Evolutionary conservation across 148 eudicot species (phyloP).

Genomic region (Agrostemma githago): DNA sequence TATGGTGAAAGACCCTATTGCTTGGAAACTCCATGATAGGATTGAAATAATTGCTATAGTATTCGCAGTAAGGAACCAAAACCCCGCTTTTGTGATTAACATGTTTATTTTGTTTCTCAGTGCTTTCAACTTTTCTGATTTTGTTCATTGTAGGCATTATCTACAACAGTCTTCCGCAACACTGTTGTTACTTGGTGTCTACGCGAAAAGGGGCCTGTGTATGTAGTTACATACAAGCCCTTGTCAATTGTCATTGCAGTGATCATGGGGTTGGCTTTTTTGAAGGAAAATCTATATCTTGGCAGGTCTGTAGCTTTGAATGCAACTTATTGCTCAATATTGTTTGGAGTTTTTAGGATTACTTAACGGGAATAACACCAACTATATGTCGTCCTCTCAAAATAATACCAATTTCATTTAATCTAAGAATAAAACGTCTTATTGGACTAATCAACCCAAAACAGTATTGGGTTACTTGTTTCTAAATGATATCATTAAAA

Average conservation of each 20-base stretch:
- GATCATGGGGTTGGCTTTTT: constrained; percentile 40
- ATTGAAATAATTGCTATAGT: constrained; percentile 39
- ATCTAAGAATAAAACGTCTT: no score
- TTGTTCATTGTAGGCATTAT: constrained; percentile 29
- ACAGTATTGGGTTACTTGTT: no score
- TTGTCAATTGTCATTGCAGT: constrained; percentile 43
- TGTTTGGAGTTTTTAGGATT: no score
- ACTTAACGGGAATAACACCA: no score
- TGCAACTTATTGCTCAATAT: background rate
- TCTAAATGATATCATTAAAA: no score
- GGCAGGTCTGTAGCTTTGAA: constrained; percentile 33
- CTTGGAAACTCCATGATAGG: constrained; percentile 35
- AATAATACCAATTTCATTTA: no score
- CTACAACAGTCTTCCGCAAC: constrained; percentile 26
- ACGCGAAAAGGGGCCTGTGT: constrained; percentile 44
- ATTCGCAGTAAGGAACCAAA: constrained; percentile 30
- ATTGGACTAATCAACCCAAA: no score
- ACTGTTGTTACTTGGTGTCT: constrained; percentile 41
- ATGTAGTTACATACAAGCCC: constrained; percentile 46
- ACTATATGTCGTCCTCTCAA: no score
- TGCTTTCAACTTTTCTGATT: background rate
- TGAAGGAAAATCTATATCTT: constrained; percentile 43
- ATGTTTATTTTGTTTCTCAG: background rate
- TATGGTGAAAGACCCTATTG: constrained; percentile 29
- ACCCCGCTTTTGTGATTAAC: background rate